phyloP scores from a whole-genome alignment of 805 yeast genomes.

The Pichia ethanolica region DNA sequence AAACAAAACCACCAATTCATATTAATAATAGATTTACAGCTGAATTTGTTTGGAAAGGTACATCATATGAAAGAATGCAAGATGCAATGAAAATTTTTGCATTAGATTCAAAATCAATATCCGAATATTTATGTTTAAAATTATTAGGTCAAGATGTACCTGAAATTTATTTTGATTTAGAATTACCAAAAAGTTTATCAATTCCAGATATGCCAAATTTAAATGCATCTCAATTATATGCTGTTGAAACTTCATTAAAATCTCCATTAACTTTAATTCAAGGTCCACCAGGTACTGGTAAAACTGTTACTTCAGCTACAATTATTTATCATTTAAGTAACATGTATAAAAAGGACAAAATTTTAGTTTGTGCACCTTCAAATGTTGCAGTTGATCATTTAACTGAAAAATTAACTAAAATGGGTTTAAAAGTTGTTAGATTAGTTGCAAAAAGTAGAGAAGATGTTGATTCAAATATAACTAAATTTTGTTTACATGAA shows the following conservation, averaged over 20 bases:
- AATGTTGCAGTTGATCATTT: slow-evolving; percentile 93
- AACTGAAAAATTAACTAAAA: slow-evolving; percentile 58
- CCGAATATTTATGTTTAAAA: slow-evolving; percentile 68
- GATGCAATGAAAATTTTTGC: slow-evolving; percentile 69
- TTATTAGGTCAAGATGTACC: slow-evolving; percentile 74
- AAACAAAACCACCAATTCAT: slow-evolving; percentile 50
- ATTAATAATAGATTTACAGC: slow-evolving; percentile 65
- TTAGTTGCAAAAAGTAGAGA: slow-evolving; percentile 72
- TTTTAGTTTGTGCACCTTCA: slow-evolving; percentile 91
- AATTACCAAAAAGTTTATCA: slow-evolving; percentile 55
- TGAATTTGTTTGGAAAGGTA: slow-evolving; percentile 85
- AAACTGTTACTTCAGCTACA: slow-evolving; percentile 88
- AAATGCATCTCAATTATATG: slow-evolving; percentile 72
- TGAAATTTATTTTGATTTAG: slow-evolving; percentile 51
- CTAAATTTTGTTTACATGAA: slow-evolving; percentile 50
- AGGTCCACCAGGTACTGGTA: slow-evolving; percentile 97
- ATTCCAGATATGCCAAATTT: slow-evolving; percentile 62
- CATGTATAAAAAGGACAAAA: slow-evolving; percentile 46
- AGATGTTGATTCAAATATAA: slow-evolving; percentile 63
- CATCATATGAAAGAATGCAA: slow-evolving; percentile 79
- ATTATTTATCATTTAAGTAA: slow-evolving; percentile 70
- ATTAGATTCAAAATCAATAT: slow-evolving; percentile 55
- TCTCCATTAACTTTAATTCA: slow-evolving; percentile 77
- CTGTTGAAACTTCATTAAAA: slow-evolving; percentile 61
- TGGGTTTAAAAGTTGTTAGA: slow-evolving; percentile 75